Conservation (phyloP, 2,329 filamentous ascomycete species). For the Torrubiellomyces zombiae region DNA sequence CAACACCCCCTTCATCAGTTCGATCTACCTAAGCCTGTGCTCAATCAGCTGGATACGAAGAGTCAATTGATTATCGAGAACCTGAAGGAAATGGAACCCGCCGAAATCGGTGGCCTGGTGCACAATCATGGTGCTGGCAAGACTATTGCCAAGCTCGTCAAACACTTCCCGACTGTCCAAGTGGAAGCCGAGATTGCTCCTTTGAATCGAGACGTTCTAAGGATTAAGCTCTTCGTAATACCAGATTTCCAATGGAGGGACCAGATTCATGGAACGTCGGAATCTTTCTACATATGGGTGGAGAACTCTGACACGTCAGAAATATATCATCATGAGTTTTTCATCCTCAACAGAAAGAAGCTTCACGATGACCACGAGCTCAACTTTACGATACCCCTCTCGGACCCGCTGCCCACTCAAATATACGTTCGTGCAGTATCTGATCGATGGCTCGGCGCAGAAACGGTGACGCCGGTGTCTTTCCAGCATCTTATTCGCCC, state of each 20-base stretch:
- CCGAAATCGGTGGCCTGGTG: constrained; percentile 79
- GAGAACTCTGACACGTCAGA: constrained; percentile 96
- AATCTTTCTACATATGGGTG: constrained; percentile 98
- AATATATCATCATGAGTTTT: constrained; percentile 95
- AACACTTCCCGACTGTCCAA: constrained; percentile 81
- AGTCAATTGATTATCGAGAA: constrained; percentile 60
- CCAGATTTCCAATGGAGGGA: constrained; percentile 95
- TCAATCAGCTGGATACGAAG: constrained; percentile 75
- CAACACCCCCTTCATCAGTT: constrained; percentile 94
- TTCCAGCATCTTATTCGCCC: constrained; percentile 96
- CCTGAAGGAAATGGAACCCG: constrained; percentile 80
- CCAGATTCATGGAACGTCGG: constrained; percentile 78
- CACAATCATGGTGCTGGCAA: constrained; percentile 80
- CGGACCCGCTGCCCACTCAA: constrained; percentile 83
- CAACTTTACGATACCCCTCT: constrained; percentile 90
- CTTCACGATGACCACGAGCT: constrained; percentile 92
- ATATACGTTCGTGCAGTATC: constrained; percentile 93
- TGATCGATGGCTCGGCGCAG: constrained; percentile 89
- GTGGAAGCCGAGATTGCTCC: constrained; percentile 92
- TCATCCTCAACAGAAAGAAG: constrained; percentile 80
- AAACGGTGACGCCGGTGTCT: constrained; percentile 87
- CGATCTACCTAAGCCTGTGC: constrained; percentile 66
- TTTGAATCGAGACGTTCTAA: constrained; percentile 80
- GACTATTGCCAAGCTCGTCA: constrained; percentile 63
- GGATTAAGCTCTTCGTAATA: constrained; percentile 73